Evolutionary conservation across 176 grass and related monocot genomes (phyloP).

Genomic region (Rhynchospora breviuscula): DNA sequence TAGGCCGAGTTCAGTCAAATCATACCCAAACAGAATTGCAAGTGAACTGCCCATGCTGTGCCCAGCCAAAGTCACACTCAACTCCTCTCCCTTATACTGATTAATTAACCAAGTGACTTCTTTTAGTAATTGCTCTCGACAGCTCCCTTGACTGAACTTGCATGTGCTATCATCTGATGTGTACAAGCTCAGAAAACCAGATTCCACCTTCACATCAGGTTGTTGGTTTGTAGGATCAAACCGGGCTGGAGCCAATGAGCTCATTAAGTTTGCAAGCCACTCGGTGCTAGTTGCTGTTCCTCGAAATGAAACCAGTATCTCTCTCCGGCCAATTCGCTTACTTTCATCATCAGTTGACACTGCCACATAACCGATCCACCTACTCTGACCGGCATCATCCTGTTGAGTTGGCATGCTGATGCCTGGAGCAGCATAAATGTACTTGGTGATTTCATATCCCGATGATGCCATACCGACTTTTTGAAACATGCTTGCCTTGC

Average conservation of each 20-base stretch:
- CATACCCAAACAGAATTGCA: slow-evolving; percentile 60
- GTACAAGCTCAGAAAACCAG: slow-evolving; percentile 81
- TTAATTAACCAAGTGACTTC: slow-evolving; percentile 51
- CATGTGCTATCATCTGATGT: slow-evolving; percentile 64
- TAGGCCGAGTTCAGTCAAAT: slow-evolving; percentile 62
- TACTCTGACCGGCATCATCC: slow-evolving; percentile 27
- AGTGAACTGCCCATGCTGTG: slow-evolving; percentile 94
- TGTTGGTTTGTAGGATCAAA: slow-evolving; percentile 49
- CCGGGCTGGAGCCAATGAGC: slow-evolving; percentile 56
- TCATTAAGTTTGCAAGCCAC: slow-evolving; percentile 87
- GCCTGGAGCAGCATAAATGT: slow-evolving; percentile 62
- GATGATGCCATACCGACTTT: slow-evolving; percentile 43
- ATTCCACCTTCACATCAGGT: slow-evolving; percentile 71
- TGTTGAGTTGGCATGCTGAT: slow-evolving; percentile 37
- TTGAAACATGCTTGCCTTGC: slow-evolving; percentile 36
- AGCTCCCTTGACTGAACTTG: slow-evolving; percentile 66
- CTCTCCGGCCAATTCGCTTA: slow-evolving; percentile 44
- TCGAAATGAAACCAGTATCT: slow-evolving; percentile 67
- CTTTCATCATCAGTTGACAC: slow-evolving; percentile 51
- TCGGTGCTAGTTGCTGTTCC: slow-evolving; percentile 66
- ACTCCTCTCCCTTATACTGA: slow-evolving; percentile 25
- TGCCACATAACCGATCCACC: slow-evolving; percentile 73
- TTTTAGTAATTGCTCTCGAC: slow-evolving; percentile 76
- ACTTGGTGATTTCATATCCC: slow-evolving; percentile 53
- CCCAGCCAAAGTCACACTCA: slow-evolving; percentile 65